Percentiles rank a stretch among this genome's conserved stretches.
Conservation (phyloP, 2,329 filamentous ascomycete species). For the Pestalotiopsis sp. region DNA sequence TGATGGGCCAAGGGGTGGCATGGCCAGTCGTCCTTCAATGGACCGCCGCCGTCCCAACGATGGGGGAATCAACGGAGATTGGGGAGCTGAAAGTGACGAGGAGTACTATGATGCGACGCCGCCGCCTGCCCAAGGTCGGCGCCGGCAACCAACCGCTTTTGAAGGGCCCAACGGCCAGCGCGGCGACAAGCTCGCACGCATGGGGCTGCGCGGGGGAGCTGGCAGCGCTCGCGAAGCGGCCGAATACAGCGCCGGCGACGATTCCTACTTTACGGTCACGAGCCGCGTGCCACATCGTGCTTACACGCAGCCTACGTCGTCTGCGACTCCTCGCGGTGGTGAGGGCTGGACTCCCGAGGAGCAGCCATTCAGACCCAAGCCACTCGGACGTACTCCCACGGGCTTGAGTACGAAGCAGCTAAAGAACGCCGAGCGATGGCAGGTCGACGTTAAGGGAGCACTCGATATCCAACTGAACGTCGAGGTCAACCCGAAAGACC, state of each 20-base stretch:
- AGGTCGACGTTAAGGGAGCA: constrained; percentile 79
- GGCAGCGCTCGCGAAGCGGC: constrained; percentile 40
- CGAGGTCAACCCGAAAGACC: constrained; percentile 84
- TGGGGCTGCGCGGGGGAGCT: constrained; percentile 35
- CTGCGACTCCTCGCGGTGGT: constrained; percentile 4
- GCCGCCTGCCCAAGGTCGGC: constrained; percentile 14
- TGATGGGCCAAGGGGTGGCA: constrained; percentile 39
- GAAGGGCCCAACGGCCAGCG: constrained; percentile 16
- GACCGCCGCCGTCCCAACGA: constrained; percentile 41
- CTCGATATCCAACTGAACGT: constrained; percentile 88
- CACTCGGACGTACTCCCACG: constrained; percentile 72
- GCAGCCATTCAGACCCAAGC: constrained; percentile 21
- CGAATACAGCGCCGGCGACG: constrained; percentile 59
- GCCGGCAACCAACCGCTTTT: constrained; percentile 13
- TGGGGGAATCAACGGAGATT: constrained; percentile 59
- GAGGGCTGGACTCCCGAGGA: constrained; percentile 11
- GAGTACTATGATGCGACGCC: constrained; percentile 22
- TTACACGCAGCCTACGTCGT: constrained; percentile 27
- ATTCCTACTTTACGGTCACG: constrained; percentile 52
- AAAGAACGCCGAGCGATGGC: constrained; percentile 53
- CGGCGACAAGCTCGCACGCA: constrained; percentile 16
- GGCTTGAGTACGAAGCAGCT: constrained; percentile 66
- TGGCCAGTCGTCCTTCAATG: constrained; percentile 45
- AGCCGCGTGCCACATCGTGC: constrained; percentile 36
- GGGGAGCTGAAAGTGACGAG: constrained; percentile 47